Conservation (phyloP, 192 early-diverging fungal genomes). For the Coemansia sp. region DNA sequence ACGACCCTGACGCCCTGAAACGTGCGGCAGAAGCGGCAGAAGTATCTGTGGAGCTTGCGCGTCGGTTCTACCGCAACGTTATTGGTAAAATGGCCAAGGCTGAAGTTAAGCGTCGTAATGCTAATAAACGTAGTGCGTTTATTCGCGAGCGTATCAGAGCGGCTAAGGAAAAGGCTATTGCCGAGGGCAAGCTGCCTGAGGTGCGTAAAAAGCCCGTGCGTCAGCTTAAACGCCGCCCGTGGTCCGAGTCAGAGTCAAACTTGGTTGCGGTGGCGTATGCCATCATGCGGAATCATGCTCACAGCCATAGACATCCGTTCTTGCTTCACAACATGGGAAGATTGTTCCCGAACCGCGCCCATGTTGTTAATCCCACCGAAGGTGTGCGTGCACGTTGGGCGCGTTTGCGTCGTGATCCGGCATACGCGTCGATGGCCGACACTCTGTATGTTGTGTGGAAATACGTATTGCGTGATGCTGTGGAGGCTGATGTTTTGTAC, state of each 20-base stretch:
- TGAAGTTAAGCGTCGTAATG: neutral
- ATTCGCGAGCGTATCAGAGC: conserved; percentile 6
- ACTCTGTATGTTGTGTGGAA: conserved; percentile 19
- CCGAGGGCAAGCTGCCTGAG: neutral
- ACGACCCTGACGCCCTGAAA: conserved; percentile 1
- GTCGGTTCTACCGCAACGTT: conserved; percentile 27
- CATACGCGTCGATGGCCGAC: neutral
- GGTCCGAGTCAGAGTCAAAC: conserved; percentile 15
- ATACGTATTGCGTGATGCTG: conserved; percentile 34
- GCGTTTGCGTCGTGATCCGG: neutral
- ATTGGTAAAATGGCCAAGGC: neutral
- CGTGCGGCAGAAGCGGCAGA: conserved; percentile 28
- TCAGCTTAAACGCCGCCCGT: conserved; percentile 8
- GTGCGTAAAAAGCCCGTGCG: neutral
- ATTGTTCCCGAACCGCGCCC: conserved; percentile 24
- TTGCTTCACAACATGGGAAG: neutral
- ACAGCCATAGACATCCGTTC: conserved; percentile 23
- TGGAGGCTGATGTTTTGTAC: conserved; percentile 12
- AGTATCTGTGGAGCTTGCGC: conserved; percentile 19
- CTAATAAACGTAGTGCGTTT: neutral
- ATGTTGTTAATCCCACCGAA: conserved; percentile 9
- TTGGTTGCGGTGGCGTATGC: conserved; percentile 18
- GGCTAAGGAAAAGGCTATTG: conserved; percentile 4
- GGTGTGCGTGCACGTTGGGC: conserved; percentile 20
- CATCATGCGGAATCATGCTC: conserved; percentile 25